Base-by-base conservation (phyloP, 1,139 yeast genomes). In the Taphrina populina region DNA sequence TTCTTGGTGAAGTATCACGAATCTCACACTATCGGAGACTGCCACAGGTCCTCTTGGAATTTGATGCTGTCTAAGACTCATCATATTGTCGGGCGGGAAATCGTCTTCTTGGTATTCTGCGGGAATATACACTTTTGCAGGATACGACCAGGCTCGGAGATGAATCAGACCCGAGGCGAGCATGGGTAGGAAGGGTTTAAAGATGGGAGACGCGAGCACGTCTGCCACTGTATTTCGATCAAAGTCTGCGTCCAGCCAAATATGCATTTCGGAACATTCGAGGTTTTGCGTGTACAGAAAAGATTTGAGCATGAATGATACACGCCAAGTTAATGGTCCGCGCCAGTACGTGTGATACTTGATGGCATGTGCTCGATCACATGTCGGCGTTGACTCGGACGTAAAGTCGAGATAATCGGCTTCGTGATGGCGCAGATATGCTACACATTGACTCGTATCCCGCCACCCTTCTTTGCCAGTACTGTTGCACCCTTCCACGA, bases 271-370 rank as follows among this genome's bases (percentile, higher is more conserved):
- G 23, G 46, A 37, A 40, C 54, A 49, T 8, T 49, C 34, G n/a
- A 49, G 40, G 21, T 49, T 49, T 30, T 49, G 54, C 17, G 54
- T 49, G 27, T 20, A 49, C 15, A 49, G 39, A 32, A 40, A 49
- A 4, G 54, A 49, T 46, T 49, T 49, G 46, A 49, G 24, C 46
- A 39, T 49, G 46, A 49, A 49, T 10, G 44, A 40, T 15, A 49
- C 54, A 2, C 54, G 37, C 45, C 46, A 39, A 3, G 46, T 49
- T 23, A 39, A 40, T 13, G 44, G 44, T 23, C 54, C 54, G 7
- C 54, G 54, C 54, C 54, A 49, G 17, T 49, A 49, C 4, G 54
- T 49, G n/a, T 49, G 54, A 19, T 39, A 49, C 29, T 49, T 49
- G 30, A 23, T 24, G n/a, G 47, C 29, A 13, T 32, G 20, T 11